A percentile compares a stretch with the other conserved stretches of the same genome.
phyloP scores from a whole-genome alignment of 768 basidiomycete genomes.

The Cubamyces sp. region DNA sequence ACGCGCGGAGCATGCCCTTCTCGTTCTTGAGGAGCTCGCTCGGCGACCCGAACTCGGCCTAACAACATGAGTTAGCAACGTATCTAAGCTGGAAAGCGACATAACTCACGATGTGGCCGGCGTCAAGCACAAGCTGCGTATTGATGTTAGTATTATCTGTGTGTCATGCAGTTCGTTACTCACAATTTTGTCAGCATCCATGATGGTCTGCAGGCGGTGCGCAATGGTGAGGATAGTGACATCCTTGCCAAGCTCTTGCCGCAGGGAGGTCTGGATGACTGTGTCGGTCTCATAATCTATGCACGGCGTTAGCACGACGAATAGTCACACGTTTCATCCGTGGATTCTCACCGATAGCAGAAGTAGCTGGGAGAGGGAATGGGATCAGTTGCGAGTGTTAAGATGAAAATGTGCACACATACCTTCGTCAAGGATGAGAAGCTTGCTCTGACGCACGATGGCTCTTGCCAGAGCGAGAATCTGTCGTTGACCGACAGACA shows the following conservation, averaged over 20 bases:
- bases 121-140: conserved; percentile 46
- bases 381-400: too few relatives aligned
- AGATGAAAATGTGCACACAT: background rate
- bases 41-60: conserved; percentile 59
- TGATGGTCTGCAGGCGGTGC: conserved; percentile 46
- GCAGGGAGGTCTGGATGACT: conserved; percentile 47
- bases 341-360: conserved; percentile 42
- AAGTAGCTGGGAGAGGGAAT: conserved; percentile 40
- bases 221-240: conserved; percentile 53
- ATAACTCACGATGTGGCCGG: conserved; percentile 43
- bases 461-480: conserved; percentile 64
- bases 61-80: background rate
- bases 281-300: conserved; percentile 50
- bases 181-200: conserved; percentile 64
- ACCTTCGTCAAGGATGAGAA: conserved; percentile 64
- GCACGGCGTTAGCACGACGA: background rate
- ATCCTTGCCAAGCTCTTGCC: conserved; percentile 41
- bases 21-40: conserved; percentile 53
- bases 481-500: conserved; percentile 62
- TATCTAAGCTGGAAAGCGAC: background rate
- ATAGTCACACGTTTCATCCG: background rate
- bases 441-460: conserved; percentile 56
- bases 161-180: too few relatives aligned
- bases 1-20: conserved; percentile 51
- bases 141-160: background rate